Evolutionary conservation across 148 eudicot genomes (phyloP), one percentile per base, ranked within the genome.

Genomic region (Chenopodium berlandieri): DNA sequence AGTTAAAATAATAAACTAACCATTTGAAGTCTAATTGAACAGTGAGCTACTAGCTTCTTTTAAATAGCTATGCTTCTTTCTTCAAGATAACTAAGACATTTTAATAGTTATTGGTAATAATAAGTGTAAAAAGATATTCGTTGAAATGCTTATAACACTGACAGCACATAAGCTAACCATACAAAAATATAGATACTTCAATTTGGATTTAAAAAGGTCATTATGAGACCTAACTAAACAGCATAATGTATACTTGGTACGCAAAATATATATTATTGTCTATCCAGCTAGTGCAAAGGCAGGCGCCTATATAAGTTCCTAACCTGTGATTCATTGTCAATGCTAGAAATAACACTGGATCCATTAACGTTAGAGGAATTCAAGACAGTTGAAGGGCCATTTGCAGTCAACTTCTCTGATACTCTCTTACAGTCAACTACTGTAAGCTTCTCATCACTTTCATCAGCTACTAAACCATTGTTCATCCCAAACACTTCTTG

Each of bases 401-500:
- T 84, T 70, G 84, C 76, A 58, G 82, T 79, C 48, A 83, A 84
- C 67, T 69, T 83, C 82, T 50, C 76, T 40, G 83, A 81, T 19
- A 78, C 69, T 81, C 85, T 81, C 66, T 86, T 86, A 73, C 68
- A 85, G 73, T 85, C 73, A 71, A 71, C 48, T 54, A 87, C 82
- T 75, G 84, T 77, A 75, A 71, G 83, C 70, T 75, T 85, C 64
- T 87, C 68, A 47, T 86, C 75, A 34, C 80, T 75, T 73, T 83
- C 90, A 84, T 87, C 74, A 71, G 56, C 60, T 11, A 84, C 77
- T 65, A 71, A 76, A 72, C 79, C 83, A 73, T 82, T 78, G 79
- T 79, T 78, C 86, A 73, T 80, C 64, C 73, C 83, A 72, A 83
- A 83, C 58, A 75, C 79, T 31, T 85, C 91, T 54, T 81, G 85